These are phyloP conservation scores for Spirogloea muscicola DNA, from an alignment of 139 green algal genomes.

Conservation along the genomic window DNA sequence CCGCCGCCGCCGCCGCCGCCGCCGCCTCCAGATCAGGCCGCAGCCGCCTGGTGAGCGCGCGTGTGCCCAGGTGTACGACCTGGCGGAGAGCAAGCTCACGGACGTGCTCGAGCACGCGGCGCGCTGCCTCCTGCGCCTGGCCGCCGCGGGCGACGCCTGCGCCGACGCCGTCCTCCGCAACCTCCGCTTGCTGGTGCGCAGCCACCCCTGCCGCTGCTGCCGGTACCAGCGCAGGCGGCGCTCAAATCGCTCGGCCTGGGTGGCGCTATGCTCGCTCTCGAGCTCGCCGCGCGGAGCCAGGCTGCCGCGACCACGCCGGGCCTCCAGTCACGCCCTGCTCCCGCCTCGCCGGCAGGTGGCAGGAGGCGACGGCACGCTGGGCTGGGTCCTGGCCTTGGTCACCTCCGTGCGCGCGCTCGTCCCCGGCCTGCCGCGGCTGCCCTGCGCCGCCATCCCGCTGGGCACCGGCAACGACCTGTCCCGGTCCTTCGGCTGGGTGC, in stretches of 20 bases:
- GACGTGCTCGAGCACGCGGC: background rate
- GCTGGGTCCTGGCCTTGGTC: constrained; percentile 30
- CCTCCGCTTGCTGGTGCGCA: constrained; percentile 12
- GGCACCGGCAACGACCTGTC: constrained; percentile 45
- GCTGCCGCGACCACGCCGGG: background rate
- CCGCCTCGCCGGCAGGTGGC: constrained; percentile 7
- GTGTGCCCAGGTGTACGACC: constrained; percentile 14
- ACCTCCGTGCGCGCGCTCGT: background rate
- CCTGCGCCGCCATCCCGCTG: constrained; percentile 37
- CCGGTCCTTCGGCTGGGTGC: background rate
- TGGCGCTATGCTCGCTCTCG: background rate
- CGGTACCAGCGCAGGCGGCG: too few relatives aligned
- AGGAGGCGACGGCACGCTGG: constrained; percentile 44
- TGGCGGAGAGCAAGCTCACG: constrained; percentile 6
- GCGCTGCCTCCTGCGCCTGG: constrained; percentile 3
- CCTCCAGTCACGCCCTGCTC: background rate
- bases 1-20: too few relatives aligned
- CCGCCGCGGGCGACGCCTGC: background rate
- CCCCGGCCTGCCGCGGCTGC: too few relatives aligned
- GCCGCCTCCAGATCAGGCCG: too few relatives aligned
- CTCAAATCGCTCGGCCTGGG: background rate
- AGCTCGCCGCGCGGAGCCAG: background rate
- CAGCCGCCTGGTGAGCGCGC: too few relatives aligned
- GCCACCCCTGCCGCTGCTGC: background rate
- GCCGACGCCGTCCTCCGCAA: background rate